Conservation (phyloP, 495 filamentous ascomycete genomes). For the Xylaria nigripes region DNA sequence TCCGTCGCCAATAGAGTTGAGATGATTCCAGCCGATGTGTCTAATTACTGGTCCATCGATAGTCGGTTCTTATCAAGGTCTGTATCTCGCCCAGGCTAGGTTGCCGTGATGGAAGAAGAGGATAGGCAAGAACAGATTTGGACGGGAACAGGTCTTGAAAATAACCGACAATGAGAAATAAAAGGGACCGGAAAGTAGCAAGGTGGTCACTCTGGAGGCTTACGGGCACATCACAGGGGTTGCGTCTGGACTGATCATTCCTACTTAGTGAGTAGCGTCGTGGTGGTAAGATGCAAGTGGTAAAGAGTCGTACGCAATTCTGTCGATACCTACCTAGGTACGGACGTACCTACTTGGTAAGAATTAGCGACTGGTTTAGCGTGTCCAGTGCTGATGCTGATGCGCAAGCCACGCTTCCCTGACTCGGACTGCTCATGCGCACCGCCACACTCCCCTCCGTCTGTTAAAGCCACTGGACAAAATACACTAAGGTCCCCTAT, state of each 20-base stretch:
- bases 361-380: not conserved
- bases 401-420: not conserved
- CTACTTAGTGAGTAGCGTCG: no score
- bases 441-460: not conserved
- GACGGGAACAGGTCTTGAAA: not conserved
- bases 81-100: not conserved
- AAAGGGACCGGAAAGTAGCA: no score
- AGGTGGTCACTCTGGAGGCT: no score
- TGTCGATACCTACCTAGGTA: no score
- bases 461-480: no score
- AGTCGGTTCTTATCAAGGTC: not conserved
- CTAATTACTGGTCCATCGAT: constrained; percentile 6
- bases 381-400: not conserved
- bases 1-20: not conserved
- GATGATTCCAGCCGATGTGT: not conserved
- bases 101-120: not conserved
- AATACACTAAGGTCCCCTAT: no score
- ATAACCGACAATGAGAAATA: no score
- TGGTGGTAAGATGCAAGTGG: no score
- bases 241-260: not conserved
- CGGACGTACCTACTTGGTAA: no score
- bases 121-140: not conserved
- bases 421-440: not conserved
- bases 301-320: no score
- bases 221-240: not conserved